Conservation (phyloP, 1,284 basidiomycete species). For the Moesziomyces sp. region DNA sequence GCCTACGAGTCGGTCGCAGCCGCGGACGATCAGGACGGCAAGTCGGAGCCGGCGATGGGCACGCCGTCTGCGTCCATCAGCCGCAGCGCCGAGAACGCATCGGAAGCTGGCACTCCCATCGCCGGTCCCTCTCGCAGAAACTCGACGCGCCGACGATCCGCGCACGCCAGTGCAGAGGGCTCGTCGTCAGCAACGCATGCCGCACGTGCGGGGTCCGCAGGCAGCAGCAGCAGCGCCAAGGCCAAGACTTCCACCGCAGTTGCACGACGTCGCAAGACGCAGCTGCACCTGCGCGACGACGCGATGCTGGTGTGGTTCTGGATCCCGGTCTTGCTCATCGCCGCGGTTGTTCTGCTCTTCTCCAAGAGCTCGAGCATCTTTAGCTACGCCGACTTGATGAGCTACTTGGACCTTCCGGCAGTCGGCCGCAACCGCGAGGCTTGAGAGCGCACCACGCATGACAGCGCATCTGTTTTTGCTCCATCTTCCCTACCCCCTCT, state of each 20-base stretch:
- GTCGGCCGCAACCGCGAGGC: slow-evolving; percentile 29
- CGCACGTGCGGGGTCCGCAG: slow-evolving; percentile 4
- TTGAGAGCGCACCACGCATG: neutral
- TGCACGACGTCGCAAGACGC: slow-evolving; percentile 35
- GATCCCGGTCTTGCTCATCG: slow-evolving; percentile 79
- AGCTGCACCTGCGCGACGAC: slow-evolving; percentile 73
- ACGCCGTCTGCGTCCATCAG: neutral
- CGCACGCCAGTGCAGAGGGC: slow-evolving; percentile 53
- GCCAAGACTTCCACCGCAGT: slow-evolving; percentile 10
- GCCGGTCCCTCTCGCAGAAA: slow-evolving; percentile 38
- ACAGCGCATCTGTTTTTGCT: too few relatives aligned
- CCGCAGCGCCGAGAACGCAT: neutral
- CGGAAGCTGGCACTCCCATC: slow-evolving; percentile 29
- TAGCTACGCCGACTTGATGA: slow-evolving; percentile 55
- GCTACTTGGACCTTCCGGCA: slow-evolving; percentile 51
- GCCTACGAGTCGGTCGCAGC: slow-evolving; percentile 53
- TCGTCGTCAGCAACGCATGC: slow-evolving; percentile 2
- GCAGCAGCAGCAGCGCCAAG: slow-evolving; percentile 18
- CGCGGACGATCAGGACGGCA: slow-evolving; percentile 5
- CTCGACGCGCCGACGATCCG: slow-evolving; percentile 17
- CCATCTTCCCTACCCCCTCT: too few relatives aligned
- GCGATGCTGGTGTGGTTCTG: slow-evolving; percentile 93
- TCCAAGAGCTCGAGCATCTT: slow-evolving; percentile 57
- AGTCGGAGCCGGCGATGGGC: neutral
- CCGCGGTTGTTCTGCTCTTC: slow-evolving; percentile 67